A percentile compares a stretch with the other conserved stretches of the same genome.
These are phyloP conservation scores for Astraeus odoratus DNA, from an alignment of 768 basidiomycete genomes.

Conservation along the genomic window DNA sequence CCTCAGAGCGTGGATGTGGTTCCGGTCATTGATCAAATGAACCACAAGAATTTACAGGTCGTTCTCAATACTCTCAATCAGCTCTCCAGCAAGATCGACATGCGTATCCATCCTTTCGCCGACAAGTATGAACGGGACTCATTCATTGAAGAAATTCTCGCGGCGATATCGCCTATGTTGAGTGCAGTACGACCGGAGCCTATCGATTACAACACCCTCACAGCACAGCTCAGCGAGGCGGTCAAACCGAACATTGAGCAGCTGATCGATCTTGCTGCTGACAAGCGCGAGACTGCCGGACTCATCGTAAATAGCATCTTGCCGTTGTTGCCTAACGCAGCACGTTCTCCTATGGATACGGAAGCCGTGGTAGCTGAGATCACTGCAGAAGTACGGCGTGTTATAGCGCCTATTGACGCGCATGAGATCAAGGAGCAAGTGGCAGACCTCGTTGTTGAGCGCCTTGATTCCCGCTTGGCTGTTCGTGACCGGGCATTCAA, in stretches of 20 bases:
- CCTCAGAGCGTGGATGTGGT: slow-evolving; percentile 27
- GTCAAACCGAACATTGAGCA: slow-evolving; percentile 87
- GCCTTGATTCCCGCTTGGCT: slow-evolving; percentile 72
- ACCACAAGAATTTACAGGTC: slow-evolving; percentile 48
- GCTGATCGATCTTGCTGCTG: slow-evolving; percentile 82
- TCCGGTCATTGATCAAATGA: slow-evolving; percentile 51
- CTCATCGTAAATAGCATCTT: slow-evolving; percentile 70
- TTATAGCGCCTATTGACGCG: slow-evolving; percentile 71
- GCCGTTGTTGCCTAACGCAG: slow-evolving; percentile 50
- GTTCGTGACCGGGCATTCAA: slow-evolving; percentile 70
- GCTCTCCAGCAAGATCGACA: slow-evolving; percentile 28
- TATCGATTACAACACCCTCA: slow-evolving; percentile 74
- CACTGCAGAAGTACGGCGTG: slow-evolving; percentile 60
- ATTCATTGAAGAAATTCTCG: slow-evolving; percentile 54
- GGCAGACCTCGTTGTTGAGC: slow-evolving; percentile 81
- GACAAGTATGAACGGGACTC: slow-evolving; percentile 46
- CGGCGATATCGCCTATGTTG: slow-evolving; percentile 55
- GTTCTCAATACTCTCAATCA: slow-evolving; percentile 55
- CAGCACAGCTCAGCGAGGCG: slow-evolving; percentile 68
- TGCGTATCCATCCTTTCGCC: slow-evolving; percentile 26
- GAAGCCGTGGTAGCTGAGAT: slow-evolving; percentile 53
- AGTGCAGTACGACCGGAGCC: slow-evolving; percentile 53
- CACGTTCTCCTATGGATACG: slow-evolving; percentile 39
- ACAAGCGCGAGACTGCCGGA: slow-evolving; percentile 81
- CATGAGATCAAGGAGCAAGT: slow-evolving; percentile 88